A percentile compares a stretch with the other conserved stretches of the same genome.
Conservation (phyloP, 129 eudicot genomes). For the Flaveria ramosissima region DNA sequence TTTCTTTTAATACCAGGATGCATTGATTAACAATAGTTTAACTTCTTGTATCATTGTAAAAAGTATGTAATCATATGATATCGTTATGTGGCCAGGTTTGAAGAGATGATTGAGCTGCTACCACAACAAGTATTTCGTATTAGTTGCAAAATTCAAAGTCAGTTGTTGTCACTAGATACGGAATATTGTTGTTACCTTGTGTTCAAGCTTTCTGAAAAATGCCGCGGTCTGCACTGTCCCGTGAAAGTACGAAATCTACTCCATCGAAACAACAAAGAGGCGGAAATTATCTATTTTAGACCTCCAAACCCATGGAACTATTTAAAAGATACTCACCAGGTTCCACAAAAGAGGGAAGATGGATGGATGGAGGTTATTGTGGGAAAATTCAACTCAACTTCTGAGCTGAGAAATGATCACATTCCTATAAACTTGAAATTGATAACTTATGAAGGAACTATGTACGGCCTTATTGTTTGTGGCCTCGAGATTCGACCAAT, state of each 20-base stretch:
- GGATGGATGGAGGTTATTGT: conserved; percentile 29
- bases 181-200: conserved; percentile 7
- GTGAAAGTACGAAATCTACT: conserved; percentile 19
- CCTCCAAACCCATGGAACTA: conserved; percentile 5
- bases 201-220: conserved; percentile 25
- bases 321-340: background rate
- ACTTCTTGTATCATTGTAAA: background rate
- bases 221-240: background rate
- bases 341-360: conserved; percentile 19
- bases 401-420: background rate
- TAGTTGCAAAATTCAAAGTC: conserved; percentile 15
- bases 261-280: background rate
- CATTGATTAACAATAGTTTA: background rate
- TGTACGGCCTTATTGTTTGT: conserved; percentile 18
- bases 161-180: conserved; percentile 1
- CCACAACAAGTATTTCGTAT: conserved; percentile 17
- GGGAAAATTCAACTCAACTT: conserved; percentile 16
- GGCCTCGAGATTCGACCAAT: conserved; percentile 21
- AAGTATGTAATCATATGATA: background rate
- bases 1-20: background rate
- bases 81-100: background rate
- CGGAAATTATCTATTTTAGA: conserved; percentile 7
- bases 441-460: conserved; percentile 18
- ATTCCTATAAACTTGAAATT: conserved; percentile 24
- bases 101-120: conserved; percentile 21